Evolutionary conservation across 140 eudicot genomes (phyloP).

Genomic region (Bidens hawaiensis): DNA sequence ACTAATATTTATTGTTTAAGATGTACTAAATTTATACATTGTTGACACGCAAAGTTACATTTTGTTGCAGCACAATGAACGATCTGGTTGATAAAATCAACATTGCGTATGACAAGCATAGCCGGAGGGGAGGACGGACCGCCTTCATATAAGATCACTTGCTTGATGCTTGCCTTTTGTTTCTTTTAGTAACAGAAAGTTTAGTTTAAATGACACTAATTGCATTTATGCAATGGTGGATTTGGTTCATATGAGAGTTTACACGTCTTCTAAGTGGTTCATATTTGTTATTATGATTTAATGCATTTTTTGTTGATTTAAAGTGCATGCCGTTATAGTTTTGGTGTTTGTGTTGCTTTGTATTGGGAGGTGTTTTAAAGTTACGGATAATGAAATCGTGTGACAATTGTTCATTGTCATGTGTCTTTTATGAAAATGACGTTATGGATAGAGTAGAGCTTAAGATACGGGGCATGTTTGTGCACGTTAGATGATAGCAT

Average conservation of each 20-base stretch:
- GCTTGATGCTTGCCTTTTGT: neutral
- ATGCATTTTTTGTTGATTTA: no score
- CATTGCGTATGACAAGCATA: constrained; percentile 79
- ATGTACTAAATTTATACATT: neutral
- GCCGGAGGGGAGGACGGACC: constrained; percentile 88
- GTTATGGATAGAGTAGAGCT: neutral
- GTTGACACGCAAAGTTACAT: neutral
- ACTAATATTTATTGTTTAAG: neutral
- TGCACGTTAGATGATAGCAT: neutral
- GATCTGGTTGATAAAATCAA: constrained; percentile 95
- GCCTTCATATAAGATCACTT: constrained; percentile 50
- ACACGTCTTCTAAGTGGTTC: neutral
- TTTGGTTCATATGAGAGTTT: no score
- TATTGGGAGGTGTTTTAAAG: neutral
- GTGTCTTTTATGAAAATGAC: neutral
- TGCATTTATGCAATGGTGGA: neutral
- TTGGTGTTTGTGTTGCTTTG: no score
- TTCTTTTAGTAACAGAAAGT: neutral
- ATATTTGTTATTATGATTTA: no score
- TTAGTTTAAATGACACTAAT: constrained; percentile 1
- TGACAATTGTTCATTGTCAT: neutral
- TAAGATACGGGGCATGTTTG: neutral
- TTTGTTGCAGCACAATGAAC: constrained; percentile 75
- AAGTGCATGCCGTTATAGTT: no score
- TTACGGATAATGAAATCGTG: neutral